A percentile compares a stretch with the other conserved stretches of the same genome.
These are phyloP conservation scores for Ophiostoma quercus DNA, from an alignment of 2,329 filamentous ascomycete genomes.

Conservation along the genomic window DNA sequence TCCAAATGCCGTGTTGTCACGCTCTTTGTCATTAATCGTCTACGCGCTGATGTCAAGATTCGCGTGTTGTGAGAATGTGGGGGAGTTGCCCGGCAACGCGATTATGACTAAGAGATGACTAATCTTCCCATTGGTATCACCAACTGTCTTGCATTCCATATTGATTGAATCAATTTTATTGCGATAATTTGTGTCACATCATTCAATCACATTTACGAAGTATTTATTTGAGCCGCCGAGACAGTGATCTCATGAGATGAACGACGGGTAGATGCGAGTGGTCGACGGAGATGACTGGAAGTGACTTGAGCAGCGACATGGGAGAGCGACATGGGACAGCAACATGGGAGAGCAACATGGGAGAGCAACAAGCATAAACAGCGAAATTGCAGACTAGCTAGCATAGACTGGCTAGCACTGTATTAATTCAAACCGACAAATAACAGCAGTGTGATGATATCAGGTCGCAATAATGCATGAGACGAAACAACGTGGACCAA, in stretches of 20 bases:
- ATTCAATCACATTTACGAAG: no score
- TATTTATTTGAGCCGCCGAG: not conserved
- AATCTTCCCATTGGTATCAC: not conserved
- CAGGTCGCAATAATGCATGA: not conserved
- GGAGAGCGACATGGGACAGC: not conserved
- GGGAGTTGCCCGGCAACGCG: constrained; percentile 27
- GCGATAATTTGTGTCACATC: not conserved
- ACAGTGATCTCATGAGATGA: constrained; percentile 7
- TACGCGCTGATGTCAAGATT: not conserved
- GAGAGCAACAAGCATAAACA: not conserved
- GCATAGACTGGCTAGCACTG: not conserved
- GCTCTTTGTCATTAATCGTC: not conserved
- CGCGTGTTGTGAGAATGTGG: constrained; percentile 24
- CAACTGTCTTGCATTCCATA: no score
- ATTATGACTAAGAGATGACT: not conserved
- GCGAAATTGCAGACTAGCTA: not conserved
- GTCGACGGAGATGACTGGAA: not conserved
- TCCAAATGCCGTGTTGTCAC: not conserved
- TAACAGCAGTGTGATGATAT: not conserved
- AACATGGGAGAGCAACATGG: no score
- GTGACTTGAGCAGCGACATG: not conserved
- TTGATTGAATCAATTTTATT: no score
- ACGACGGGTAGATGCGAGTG: constrained; percentile 3
- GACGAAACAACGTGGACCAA: constrained; percentile 16
- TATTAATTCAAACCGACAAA: not conserved